Conservation (phyloP, 2,329 filamentous ascomycete genomes). For the Botrytis paeoniae region DNA sequence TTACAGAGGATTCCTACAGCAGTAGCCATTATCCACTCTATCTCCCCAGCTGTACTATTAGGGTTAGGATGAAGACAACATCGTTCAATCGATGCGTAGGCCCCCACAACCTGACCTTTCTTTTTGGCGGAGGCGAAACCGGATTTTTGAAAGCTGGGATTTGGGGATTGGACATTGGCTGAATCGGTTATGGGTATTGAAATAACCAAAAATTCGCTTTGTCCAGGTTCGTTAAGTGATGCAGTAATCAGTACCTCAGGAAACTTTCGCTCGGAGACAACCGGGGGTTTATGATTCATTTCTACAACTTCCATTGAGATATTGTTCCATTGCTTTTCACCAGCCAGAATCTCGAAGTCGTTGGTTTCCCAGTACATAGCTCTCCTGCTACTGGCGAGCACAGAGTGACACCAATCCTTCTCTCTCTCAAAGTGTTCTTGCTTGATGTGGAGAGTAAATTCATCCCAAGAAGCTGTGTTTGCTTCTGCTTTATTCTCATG, state of each 20-base stretch:
- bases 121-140: slow-evolving; percentile 38
- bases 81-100: slow-evolving; percentile 65
- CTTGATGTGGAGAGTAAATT: slow-evolving; percentile 61
- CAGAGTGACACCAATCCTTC: slow-evolving; percentile 55
- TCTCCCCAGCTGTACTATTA: slow-evolving; percentile 35
- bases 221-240: slow-evolving; percentile 36
- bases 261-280: slow-evolving; percentile 55
- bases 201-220: slow-evolving; percentile 53
- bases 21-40: slow-evolving; percentile 79
- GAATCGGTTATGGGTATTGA: slow-evolving; percentile 53
- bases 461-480: slow-evolving; percentile 59
- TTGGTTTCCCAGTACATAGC: slow-evolving; percentile 47
- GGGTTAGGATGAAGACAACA: slow-evolving; percentile 39
- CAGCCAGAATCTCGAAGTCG: slow-evolving; percentile 42
- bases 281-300: slow-evolving; percentile 62
- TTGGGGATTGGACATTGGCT: slow-evolving; percentile 35
- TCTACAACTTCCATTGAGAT: slow-evolving; percentile 56
- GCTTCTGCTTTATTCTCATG: slow-evolving; percentile 52
- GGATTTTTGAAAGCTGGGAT: neutral
- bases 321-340: slow-evolving; percentile 43
- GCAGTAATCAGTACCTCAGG: slow-evolving; percentile 61
- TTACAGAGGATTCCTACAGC: slow-evolving; percentile 44
- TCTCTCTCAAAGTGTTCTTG: slow-evolving; percentile 56
- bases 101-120: slow-evolving; percentile 52
- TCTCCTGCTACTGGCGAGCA: slow-evolving; percentile 44